Evolutionary conservation across 306 rosid genomes (phyloP).

Genomic region (Carpinus fangiana): DNA sequence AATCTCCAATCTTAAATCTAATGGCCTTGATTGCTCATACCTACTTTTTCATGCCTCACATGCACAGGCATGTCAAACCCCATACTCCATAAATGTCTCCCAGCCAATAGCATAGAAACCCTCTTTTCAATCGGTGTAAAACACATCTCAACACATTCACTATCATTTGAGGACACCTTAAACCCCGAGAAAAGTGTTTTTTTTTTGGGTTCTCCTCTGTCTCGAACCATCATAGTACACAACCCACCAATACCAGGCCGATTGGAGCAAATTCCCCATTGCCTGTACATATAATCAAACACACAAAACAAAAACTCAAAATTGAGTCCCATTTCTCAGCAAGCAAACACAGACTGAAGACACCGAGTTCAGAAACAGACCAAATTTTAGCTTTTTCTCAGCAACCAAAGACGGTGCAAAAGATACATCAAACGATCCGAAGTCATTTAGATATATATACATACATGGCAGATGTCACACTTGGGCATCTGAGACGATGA

Average conservation of each 20-base stretch:
- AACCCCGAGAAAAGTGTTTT: neutral
- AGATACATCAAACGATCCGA: neutral
- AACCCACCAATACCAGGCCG: neutral
- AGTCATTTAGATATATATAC: neutral
- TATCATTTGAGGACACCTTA: neutral
- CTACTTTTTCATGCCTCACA: neutral
- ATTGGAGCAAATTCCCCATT: neutral
- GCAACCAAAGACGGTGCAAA: neutral
- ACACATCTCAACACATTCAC: neutral
- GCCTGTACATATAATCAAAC: neutral
- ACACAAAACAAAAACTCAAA: neutral
- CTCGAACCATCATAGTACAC: neutral
- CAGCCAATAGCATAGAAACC: neutral
- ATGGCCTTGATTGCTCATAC: neutral
- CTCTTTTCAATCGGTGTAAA: neutral
- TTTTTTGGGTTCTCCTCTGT: neutral
- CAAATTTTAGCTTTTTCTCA: neutral
- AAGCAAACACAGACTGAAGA: neutral
- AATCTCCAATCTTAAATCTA: neutral
- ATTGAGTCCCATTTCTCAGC: neutral
- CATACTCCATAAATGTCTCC: neutral
- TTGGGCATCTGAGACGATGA: slow-evolving; percentile 81
- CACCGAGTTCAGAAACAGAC: neutral
- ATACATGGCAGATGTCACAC: slow-evolving; percentile 94
- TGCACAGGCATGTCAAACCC: neutral